Evolutionary conservation across 225 moss, liverwort and hornwort species (phyloP).

Genomic region (Rhytidiadelphus loreus): DNA sequence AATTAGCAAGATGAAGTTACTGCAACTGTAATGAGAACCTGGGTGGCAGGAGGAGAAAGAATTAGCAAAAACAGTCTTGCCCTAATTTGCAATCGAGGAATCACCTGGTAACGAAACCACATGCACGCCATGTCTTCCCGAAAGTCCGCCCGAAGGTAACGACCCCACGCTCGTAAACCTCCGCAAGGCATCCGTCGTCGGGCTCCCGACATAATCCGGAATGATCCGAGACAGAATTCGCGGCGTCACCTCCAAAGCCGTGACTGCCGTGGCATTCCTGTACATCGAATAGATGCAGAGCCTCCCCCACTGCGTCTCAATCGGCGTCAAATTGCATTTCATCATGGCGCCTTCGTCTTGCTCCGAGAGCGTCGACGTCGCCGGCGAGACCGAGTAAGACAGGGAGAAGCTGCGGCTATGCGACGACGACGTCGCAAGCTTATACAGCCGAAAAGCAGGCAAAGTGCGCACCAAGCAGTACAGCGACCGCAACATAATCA

Average conservation of each 20-base stretch:
- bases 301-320: constrained; percentile 88
- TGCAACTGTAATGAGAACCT: not conserved
- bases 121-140: constrained; percentile 67
- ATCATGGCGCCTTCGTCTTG: constrained; percentile 80
- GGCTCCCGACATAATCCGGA: constrained; percentile 89
- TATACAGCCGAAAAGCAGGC: constrained; percentile 85
- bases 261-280: constrained; percentile 85
- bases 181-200: constrained; percentile 77
- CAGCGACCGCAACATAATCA: constrained; percentile 88
- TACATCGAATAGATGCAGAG: constrained; percentile 73
- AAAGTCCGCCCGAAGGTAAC: constrained; percentile 52
- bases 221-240: constrained; percentile 74
- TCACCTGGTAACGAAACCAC: constrained; percentile 69
- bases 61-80: not conserved
- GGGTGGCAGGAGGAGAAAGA: not conserved
- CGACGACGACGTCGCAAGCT: constrained; percentile 79
- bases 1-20: not conserved
- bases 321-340: constrained; percentile 63
- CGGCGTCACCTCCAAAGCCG: constrained; percentile 88
- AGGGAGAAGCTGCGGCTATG: constrained; percentile 89
- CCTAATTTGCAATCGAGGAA: not conserved
- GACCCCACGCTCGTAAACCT: constrained; percentile 75
- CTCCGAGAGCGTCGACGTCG: constrained; percentile 45
- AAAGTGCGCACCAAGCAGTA: constrained; percentile 89
- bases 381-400: constrained; percentile 59